phyloP scores from a whole-genome alignment of 139 green algal genomes.

The Coccomyxa sp. region DNA sequence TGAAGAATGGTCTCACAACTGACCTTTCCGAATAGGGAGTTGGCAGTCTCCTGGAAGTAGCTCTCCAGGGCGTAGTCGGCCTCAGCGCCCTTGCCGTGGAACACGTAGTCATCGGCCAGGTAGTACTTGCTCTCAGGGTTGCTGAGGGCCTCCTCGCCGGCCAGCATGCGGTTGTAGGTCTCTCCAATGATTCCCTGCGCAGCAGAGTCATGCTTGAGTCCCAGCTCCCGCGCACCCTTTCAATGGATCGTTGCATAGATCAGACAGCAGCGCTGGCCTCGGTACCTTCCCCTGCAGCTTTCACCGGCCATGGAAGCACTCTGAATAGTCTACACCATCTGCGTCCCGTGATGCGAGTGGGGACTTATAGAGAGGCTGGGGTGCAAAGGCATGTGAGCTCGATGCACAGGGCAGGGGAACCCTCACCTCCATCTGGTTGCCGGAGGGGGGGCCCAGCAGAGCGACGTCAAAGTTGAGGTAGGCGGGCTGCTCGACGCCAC shows the following conservation, averaged over 20 bases:
- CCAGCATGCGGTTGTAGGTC: background rate
- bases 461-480: conserved; percentile 1
- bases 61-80: background rate
- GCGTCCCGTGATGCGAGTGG: too few species aligned
- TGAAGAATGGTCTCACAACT: too few species aligned
- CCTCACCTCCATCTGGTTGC: background rate
- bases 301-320: too few species aligned
- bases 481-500: background rate
- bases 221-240: too few species aligned
- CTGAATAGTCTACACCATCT: too few species aligned
- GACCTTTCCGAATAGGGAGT: background rate
- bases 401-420: too few species aligned
- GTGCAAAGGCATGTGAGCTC: too few species aligned
- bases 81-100: background rate
- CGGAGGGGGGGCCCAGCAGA: background rate
- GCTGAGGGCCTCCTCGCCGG: background rate
- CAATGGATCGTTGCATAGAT: too few species aligned
- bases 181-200: background rate
- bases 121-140: background rate
- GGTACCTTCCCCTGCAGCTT: too few species aligned
- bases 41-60: background rate
- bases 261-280: too few species aligned
- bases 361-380: too few species aligned
- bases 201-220: too few species aligned
- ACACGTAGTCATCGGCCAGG: background rate